Conservation (phyloP, 2,329 filamentous ascomycete genomes). For the Fusarium torreyae region DNA sequence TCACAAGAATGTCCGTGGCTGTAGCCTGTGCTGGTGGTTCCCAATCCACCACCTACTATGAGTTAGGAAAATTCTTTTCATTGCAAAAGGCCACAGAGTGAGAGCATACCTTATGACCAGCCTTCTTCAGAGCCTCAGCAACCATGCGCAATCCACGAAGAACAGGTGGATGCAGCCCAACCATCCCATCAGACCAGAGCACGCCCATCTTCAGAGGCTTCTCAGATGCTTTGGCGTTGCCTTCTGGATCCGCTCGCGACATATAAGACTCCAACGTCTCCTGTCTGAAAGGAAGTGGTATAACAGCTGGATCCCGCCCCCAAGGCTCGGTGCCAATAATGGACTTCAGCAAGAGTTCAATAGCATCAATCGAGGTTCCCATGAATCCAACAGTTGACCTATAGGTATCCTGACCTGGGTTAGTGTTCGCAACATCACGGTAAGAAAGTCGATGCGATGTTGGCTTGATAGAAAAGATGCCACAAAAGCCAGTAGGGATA, state of each 20-base stretch:
- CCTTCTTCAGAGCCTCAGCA: background rate
- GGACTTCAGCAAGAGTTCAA: conserved; percentile 70
- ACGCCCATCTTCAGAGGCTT: conserved; percentile 68
- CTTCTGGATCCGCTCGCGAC: conserved; percentile 41
- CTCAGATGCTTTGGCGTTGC: background rate
- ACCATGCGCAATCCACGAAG: conserved; percentile 52
- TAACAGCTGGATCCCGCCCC: conserved; percentile 75
- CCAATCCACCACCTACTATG: conserved; percentile 51
- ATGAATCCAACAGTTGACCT: conserved; percentile 76
- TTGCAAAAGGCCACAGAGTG: accelerated
- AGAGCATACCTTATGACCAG: conserved; percentile 58
- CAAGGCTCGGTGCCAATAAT: conserved; percentile 74
- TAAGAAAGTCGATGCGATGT: conserved; percentile 40
- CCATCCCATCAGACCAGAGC: conserved; percentile 65
- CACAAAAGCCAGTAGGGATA: conserved; percentile 52
- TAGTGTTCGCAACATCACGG: conserved; percentile 44
- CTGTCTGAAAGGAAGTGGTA: conserved; percentile 76
- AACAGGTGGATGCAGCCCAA: conserved; percentile 71
- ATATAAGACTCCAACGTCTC: conserved; percentile 60
- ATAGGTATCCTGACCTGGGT: conserved; percentile 72
- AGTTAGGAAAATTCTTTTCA: accelerated
- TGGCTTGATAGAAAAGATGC: conserved; percentile 40
- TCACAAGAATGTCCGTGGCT: conserved; percentile 29
- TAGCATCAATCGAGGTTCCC: conserved; percentile 66
- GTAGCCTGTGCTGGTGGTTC: conserved; percentile 21